Percentiles rank a stretch among this genome's conserved stretches.
Conservation (phyloP, 2,329 filamentous ascomycete species). For the Gnomoniopsis smithogilvyi region DNA sequence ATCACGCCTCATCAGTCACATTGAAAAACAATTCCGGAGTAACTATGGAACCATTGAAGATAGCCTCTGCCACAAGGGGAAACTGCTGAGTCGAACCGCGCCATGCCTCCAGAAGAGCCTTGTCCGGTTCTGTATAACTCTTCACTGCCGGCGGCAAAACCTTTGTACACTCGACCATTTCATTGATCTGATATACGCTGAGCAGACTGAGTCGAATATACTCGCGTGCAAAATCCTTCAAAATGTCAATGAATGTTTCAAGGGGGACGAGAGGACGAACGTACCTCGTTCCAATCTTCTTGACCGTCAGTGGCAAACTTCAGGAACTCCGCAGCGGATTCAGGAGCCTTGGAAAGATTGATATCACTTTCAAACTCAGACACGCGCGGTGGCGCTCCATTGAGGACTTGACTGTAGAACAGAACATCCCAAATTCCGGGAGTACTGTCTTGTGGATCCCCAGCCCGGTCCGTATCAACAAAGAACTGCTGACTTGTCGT, state of each 20-base stretch:
- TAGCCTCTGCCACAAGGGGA: not conserved
- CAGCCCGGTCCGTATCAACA: slow-evolving; percentile 36
- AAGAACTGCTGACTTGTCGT: slow-evolving; percentile 47
- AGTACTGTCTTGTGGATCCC: slow-evolving; percentile 48
- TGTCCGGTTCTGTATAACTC: not conserved
- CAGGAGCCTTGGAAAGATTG: slow-evolving; percentile 5
- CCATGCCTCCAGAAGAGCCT: not conserved
- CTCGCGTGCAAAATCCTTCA: slow-evolving; percentile 32
- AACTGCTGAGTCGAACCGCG: not conserved
- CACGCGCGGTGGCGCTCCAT: slow-evolving; percentile 31
- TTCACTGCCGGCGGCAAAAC: slow-evolving; percentile 25
- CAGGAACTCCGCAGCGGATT: not conserved
- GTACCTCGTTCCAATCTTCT: slow-evolving; percentile 8
- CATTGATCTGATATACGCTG: slow-evolving; percentile 42
- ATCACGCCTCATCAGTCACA: not conserved
- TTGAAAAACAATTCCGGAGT: not conserved
- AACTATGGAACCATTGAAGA: not conserved
- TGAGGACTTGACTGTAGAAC: slow-evolving; percentile 43
- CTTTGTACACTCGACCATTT: slow-evolving; percentile 40
- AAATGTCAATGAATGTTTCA: not conserved
- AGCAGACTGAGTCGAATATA: slow-evolving; percentile 42
- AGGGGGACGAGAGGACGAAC: not conserved
- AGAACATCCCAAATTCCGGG: slow-evolving; percentile 51
- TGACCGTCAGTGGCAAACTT: not conserved
- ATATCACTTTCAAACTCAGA: slow-evolving; percentile 23